Evolutionary conservation across 768 basidiomycete genomes (phyloP).

Genomic region (Termitomyces bulborhizus): DNA sequence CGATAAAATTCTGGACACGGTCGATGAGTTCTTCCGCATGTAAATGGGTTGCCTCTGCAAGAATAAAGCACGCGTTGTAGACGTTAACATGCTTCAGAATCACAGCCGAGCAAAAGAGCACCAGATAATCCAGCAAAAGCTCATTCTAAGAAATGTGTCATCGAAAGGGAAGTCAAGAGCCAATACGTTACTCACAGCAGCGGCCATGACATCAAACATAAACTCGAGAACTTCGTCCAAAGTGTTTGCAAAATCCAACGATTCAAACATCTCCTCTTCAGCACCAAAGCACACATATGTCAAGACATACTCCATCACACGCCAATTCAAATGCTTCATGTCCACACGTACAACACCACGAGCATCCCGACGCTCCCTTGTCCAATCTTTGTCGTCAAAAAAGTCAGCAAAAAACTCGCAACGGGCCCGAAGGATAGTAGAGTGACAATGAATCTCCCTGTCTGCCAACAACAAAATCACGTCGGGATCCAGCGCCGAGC

Average conservation of each 20-base stretch:
- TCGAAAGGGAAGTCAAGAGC: conserved; percentile 3
- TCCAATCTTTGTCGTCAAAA: conserved; percentile 84
- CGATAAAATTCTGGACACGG: conserved; percentile 73
- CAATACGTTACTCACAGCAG: conserved; percentile 51
- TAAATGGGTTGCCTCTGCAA: conserved; percentile 77
- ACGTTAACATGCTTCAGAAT: conserved; percentile 63
- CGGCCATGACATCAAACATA: conserved; percentile 80
- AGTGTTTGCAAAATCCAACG: conserved; percentile 54
- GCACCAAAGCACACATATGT: conserved; percentile 72
- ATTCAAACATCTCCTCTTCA: conserved; percentile 63
- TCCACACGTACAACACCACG: conserved; percentile 55
- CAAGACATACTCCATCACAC: conserved; percentile 70
- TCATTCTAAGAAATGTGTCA: conserved; percentile 53
- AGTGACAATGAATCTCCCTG: conserved; percentile 59
- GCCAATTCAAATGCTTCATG: conserved; percentile 68
- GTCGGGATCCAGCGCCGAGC: conserved; percentile 45
- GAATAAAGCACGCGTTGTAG: conserved; percentile 73
- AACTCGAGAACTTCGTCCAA: conserved; percentile 80
- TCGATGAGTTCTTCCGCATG: conserved; percentile 63
- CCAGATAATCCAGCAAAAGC: conserved; percentile 78
- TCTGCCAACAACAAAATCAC: conserved; percentile 70
- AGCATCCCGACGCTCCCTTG: conserved; percentile 46
- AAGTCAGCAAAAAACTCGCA: conserved; percentile 81
- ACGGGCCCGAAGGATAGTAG: conserved; percentile 71
- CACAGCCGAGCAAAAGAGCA: conserved; percentile 74